These are phyloP conservation scores for Claviceps pazoutovae DNA, from an alignment of 2,329 filamentous ascomycete species.

Conservation along the genomic window DNA sequence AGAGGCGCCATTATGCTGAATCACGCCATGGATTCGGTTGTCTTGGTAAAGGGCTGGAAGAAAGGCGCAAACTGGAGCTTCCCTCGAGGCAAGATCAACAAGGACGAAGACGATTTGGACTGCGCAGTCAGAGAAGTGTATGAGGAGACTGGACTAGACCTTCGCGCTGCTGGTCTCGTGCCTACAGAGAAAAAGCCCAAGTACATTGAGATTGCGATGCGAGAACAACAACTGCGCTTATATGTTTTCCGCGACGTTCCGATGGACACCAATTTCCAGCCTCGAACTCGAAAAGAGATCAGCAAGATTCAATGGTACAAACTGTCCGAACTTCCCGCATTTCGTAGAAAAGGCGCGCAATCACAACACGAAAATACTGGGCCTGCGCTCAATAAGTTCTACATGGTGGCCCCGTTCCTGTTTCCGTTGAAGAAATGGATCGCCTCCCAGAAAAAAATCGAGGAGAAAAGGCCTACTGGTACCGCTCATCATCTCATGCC, in stretches of 20 bases:
- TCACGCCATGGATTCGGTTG: conserved; percentile 80
- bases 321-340: conserved; percentile 72
- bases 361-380: conserved; percentile 41
- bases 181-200: conserved; percentile 59
- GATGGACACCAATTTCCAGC: conserved; percentile 75
- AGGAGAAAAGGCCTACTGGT: conserved; percentile 33
- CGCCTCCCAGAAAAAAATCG: conserved; percentile 64
- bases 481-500: conserved; percentile 26
- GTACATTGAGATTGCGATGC: conserved; percentile 77
- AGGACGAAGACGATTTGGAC: conserved; percentile 84
- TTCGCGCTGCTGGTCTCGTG: conserved; percentile 62
- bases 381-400: conserved; percentile 73
- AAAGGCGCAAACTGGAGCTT: conserved; percentile 95
- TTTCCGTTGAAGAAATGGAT: conserved; percentile 83
- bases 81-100: conserved; percentile 93
- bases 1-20: conserved; percentile 90
- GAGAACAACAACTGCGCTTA: conserved; percentile 82
- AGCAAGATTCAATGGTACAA: conserved; percentile 95
- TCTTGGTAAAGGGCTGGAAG: conserved; percentile 96
- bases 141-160: conserved; percentile 88
- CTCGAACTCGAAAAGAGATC: conserved; percentile 90
- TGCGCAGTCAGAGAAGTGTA: conserved; percentile 91
- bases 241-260: conserved; percentile 86
- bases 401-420: conserved; percentile 94
- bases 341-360: conserved; percentile 53